Percentiles rank a stretch among this genome's conserved stretches.
Evolutionary conservation across 805 yeast species (phyloP).

Genomic region (Yamadazyma kitorensis): DNA sequence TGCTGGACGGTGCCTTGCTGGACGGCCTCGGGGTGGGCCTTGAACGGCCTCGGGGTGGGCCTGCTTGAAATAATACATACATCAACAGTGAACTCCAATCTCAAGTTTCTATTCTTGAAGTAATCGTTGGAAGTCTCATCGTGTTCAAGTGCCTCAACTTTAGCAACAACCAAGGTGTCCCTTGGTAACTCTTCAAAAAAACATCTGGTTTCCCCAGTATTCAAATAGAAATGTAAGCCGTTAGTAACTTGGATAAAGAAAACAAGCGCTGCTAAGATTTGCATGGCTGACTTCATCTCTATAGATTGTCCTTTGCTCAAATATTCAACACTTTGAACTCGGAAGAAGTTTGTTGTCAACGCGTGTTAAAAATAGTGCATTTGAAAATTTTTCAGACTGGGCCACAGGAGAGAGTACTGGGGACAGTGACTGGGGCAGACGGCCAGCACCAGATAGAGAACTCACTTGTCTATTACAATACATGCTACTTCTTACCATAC

Average conservation of each 20-base stretch:
- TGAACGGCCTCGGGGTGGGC: background rate
- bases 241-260: slow-evolving; percentile 16
- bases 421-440: background rate
- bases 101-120: slow-evolving; percentile 53
- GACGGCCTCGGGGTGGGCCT: background rate
- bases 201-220: slow-evolving; percentile 74
- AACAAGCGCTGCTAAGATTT: slow-evolving; percentile 8
- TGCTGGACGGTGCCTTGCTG: no score
- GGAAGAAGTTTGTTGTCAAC: background rate
- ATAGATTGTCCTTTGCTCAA: no score
- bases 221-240: slow-evolving; percentile 76
- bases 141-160: slow-evolving; percentile 64
- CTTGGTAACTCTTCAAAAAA: slow-evolving; percentile 78
- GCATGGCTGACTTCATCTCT: background rate
- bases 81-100: slow-evolving; percentile 67
- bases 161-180: slow-evolving; percentile 78
- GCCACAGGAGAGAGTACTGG: background rate
- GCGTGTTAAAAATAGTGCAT: slow-evolving; percentile 1
- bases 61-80: slow-evolving; percentile 22
- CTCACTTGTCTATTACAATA: background rate
- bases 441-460: background rate
- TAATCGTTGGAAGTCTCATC: slow-evolving; percentile 46
- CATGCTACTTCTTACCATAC: slow-evolving; percentile 16
- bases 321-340: background rate
- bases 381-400: slow-evolving; percentile 1